Conservation (phyloP, 495 filamentous ascomycete genomes). For the Tuber umbilicatum region DNA sequence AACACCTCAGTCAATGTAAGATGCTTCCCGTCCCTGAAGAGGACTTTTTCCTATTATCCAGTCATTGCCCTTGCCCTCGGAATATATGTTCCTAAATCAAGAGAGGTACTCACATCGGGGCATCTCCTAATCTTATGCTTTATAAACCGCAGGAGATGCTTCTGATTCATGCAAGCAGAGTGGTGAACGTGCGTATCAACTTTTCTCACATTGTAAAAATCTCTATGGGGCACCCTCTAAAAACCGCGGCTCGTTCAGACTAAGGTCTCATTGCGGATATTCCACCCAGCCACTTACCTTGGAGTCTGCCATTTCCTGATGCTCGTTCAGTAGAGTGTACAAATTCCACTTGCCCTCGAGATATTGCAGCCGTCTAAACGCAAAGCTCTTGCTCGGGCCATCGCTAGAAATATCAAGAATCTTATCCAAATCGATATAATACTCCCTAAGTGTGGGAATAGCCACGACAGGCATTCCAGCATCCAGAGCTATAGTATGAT, state of each 20-base stretch:
- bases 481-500: slow-evolving; percentile 51
- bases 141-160: slow-evolving; percentile 94
- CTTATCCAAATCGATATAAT: slow-evolving; percentile 88
- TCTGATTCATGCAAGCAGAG: slow-evolving; percentile 99
- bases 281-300: slow-evolving; percentile 48
- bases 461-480: slow-evolving; percentile 61
- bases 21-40: slow-evolving; percentile 87
- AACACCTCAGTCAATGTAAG: slow-evolving; percentile 90
- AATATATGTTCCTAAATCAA: slow-evolving; percentile 2
- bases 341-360: slow-evolving; percentile 94
- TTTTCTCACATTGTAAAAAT: slow-evolving; percentile 98
- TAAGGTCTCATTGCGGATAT: neutral
- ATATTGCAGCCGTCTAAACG: slow-evolving; percentile 88
- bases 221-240: slow-evolving; percentile 79
- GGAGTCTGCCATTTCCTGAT: slow-evolving; percentile 95
- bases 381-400: slow-evolving; percentile 93
- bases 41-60: slow-evolving; percentile 61
- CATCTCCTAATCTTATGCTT: slow-evolving; percentile 99
- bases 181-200: slow-evolving; percentile 99
- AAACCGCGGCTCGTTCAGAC: neutral
- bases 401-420: slow-evolving; percentile 80
- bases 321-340: slow-evolving; percentile 85
- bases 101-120: slow-evolving; percentile 52
- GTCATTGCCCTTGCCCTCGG: slow-evolving; percentile 7
- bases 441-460: slow-evolving; percentile 84